These are phyloP conservation scores for Berberis thunbergii DNA, from an alignment of 164 flowering plant genomes.

Conservation along the genomic window DNA sequence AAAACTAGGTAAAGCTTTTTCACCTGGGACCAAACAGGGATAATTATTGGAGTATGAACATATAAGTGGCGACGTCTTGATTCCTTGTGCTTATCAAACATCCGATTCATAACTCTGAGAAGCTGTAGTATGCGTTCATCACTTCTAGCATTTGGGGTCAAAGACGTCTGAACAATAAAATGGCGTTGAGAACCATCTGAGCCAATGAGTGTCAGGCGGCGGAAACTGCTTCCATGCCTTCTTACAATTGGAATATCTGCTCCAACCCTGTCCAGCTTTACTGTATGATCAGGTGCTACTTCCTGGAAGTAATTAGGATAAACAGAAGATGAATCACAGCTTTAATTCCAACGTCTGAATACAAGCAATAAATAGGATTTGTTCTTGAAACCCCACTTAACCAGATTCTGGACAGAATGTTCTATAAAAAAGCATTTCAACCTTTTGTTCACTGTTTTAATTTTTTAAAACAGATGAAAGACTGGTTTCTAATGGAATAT, in stretches of 20 bases:
- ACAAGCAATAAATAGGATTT: background rate
- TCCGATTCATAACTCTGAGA: constrained; percentile 92
- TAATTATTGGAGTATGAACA: constrained; percentile 93
- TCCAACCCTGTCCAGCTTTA: constrained; percentile 91
- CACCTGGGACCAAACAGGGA: constrained; percentile 99
- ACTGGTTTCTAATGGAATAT: too few relatives aligned
- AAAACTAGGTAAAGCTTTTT: constrained; percentile 3
- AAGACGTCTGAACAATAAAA: constrained; percentile 94
- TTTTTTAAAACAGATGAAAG: too few relatives aligned
- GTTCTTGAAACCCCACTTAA: background rate
- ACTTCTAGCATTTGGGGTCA: constrained; percentile 97
- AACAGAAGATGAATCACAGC: background rate
- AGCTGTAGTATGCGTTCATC: constrained; percentile 96
- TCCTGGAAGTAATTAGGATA: constrained; percentile 41
- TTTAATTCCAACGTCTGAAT: background rate
- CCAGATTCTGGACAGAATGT: too few relatives aligned
- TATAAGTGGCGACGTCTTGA: constrained; percentile 85
- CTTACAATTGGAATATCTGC: constrained; percentile 95
- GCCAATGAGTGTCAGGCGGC: constrained; percentile 88
- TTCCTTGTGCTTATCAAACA: constrained; percentile 99
- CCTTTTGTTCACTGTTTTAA: too few relatives aligned
- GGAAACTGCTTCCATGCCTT: constrained; percentile 98
- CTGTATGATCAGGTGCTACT: constrained; percentile 97
- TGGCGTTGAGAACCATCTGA: constrained; percentile 99
- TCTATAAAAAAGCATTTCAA: too few relatives aligned